Evolutionary conservation across 2,329 filamentous ascomycete genomes (phyloP).

Genomic region (Leptographium procerum): DNA sequence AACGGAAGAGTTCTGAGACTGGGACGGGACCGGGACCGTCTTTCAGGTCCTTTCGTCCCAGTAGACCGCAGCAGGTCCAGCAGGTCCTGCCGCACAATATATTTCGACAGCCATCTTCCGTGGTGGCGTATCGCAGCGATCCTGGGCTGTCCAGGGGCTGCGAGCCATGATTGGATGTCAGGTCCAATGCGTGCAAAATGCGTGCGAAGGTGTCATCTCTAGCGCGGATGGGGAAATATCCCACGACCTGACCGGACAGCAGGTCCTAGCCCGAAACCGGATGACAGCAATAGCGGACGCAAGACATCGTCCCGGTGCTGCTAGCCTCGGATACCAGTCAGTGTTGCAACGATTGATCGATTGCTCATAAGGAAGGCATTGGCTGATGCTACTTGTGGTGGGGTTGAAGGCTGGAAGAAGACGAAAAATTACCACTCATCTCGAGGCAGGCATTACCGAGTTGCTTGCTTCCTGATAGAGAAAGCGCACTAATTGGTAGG

Average conservation of each 20-base stretch:
- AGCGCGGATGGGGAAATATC: not conserved
- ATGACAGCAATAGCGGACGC: not conserved
- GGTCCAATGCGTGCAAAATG: not conserved
- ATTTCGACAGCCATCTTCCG: not conserved
- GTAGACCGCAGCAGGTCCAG: not conserved
- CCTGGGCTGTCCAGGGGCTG: not conserved
- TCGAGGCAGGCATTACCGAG: not conserved
- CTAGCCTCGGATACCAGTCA: not conserved
- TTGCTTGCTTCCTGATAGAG: no score
- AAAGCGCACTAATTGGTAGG: no score
- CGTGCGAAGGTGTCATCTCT: constrained; percentile 3
- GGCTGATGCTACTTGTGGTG: not conserved
- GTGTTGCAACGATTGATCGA: not conserved
- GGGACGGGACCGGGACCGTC: not conserved
- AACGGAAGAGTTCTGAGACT: not conserved
- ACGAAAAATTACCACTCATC: not conserved
- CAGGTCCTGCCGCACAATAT: not conserved
- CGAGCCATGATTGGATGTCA: not conserved
- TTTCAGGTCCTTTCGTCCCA: not conserved
- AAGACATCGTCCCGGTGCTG: not conserved
- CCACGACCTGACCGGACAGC: not conserved
- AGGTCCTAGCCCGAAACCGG: not conserved
- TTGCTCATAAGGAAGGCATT: not conserved
- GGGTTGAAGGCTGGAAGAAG: not conserved
- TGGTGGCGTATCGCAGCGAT: not conserved